Evolutionary conservation across 108 stramenopile species (phyloP), one percentile per base, ranked within the genome.

Genomic region (Cyclotella atomus): DNA sequence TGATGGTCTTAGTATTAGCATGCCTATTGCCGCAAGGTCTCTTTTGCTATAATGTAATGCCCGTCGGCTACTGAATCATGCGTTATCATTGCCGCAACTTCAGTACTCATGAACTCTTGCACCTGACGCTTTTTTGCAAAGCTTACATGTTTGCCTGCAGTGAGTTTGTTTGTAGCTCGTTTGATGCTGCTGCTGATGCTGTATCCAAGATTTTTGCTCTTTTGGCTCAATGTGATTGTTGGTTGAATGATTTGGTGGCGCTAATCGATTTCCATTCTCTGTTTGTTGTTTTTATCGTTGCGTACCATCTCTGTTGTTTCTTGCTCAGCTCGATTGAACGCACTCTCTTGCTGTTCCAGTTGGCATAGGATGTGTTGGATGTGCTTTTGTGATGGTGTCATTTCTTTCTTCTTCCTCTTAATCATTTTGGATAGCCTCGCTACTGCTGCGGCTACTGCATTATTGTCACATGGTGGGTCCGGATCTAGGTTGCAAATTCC

Each of bases 11-110:
- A 66, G 30, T 4, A 66, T 66, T 1, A 49, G 65, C 4, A 66
- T 47, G 6, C 29, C 29, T 2, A 30, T 29, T 52, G 2, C 4
- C 6, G 7, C 30, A 32, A 47, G 14, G 27, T 66, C 47, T 49
- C 1, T 33, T 24, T 66, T 32, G 29, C 47, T n/a, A n/a, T 50
- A 29, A 66, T 44, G 43, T 45, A 64, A 27, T 64, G 63, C 19
- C 43, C 63, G 23, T 64, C 63, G 9, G 63, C 63, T 3, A 27
- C 49, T 1, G 47, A 50, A 52, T 66, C 49, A 9, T 50, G 52
- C 14, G 60, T 61, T 9, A 66, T 28, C 46, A 33, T 49, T 35
- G 30, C 21, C 17, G 65, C 20, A 17, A 19, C 25, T 29, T 21
- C 65, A 3, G 27, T 24, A 16, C 16, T 28, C 19, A 52, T 47